phyloP scores from a whole-genome alignment of 192 early-diverging fungal species.

The Backusella australiensis region DNA sequence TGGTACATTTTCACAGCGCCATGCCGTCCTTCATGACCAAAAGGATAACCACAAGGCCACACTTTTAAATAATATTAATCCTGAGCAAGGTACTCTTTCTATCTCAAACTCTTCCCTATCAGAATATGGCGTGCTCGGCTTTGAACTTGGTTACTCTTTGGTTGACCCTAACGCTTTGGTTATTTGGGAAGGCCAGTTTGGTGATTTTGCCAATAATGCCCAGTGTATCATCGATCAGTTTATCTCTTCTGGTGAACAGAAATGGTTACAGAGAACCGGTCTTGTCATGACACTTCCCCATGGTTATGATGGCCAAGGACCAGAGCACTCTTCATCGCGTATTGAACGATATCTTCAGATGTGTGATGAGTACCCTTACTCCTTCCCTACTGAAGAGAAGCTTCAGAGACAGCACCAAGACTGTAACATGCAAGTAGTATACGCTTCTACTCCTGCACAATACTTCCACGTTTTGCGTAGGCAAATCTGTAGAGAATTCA shows the following conservation, averaged over 20 bases:
- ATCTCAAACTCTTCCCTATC: conserved; percentile 95
- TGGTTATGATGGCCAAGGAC: conserved; percentile 98
- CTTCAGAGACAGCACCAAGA: conserved; percentile 92
- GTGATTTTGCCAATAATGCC: conserved; percentile 97
- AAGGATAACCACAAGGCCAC: conserved; percentile 76
- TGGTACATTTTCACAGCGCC: conserved; percentile 99
- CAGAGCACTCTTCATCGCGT: conserved; percentile 95
- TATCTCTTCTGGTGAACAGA: conserved; percentile 92
- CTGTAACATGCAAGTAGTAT: conserved; percentile 97
- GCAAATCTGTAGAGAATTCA: conserved; percentile 95
- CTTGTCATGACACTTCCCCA: conserved; percentile 92
- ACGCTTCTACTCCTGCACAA: conserved; percentile 92
- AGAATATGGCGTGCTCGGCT: conserved; percentile 92
- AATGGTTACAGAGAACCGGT: conserved; percentile 97
- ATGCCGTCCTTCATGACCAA: conserved; percentile 95
- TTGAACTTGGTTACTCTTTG: conserved; percentile 95
- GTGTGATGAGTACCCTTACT: conserved; percentile 90
- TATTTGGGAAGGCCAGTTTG: conserved; percentile 98
- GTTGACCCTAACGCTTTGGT: conserved; percentile 92
- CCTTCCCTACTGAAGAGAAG: conserved; percentile 72
- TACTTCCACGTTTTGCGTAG: conserved; percentile 95
- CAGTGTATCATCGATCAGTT: conserved; percentile 99
- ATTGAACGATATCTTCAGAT: conserved; percentile 95
- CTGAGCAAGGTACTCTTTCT: conserved; percentile 82
- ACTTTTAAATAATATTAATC: conserved; percentile 82